Evolutionary conservation across 805 yeast genomes (phyloP).

Genomic region (Tetrapisispora pingtungensis): DNA sequence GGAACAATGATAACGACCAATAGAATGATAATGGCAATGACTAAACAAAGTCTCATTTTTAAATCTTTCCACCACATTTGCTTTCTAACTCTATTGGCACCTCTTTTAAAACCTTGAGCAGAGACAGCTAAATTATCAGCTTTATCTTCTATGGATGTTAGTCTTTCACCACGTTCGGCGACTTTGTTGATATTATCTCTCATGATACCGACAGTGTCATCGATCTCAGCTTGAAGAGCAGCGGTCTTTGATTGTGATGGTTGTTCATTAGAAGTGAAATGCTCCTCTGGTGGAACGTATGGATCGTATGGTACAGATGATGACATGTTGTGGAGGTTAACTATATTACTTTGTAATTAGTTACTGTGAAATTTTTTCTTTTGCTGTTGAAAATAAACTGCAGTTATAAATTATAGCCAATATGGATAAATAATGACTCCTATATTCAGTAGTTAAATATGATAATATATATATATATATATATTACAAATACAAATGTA

Average conservation of each 20-base stretch:
- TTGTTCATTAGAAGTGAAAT: conserved; percentile 17
- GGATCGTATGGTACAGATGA: conserved; percentile 79
- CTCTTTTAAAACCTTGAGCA: conserved; percentile 89
- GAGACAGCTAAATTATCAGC: conserved; percentile 84
- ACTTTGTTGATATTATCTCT: conserved; percentile 92
- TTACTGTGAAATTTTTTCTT: too few relatives aligned
- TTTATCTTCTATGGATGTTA: conserved; percentile 82
- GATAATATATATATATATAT: too few relatives aligned
- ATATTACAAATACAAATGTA: too few relatives aligned
- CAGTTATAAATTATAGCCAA: too few relatives aligned
- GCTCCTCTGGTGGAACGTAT: conserved; percentile 50
- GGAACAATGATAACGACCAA: conserved; percentile 85
- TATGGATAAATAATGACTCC: too few relatives aligned
- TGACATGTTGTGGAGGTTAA: conserved; percentile 34
- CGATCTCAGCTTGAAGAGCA: conserved; percentile 79
- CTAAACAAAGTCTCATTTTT: conserved; percentile 86
- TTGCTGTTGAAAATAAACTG: too few relatives aligned
- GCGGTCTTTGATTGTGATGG: conserved; percentile 47
- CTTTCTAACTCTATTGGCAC: conserved; percentile 92
- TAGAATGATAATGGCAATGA: conserved; percentile 67
- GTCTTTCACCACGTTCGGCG: conserved; percentile 83
- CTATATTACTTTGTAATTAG: too few relatives aligned
- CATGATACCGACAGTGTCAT: conserved; percentile 98
- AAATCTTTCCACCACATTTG: conserved; percentile 99
- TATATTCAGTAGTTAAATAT: too few relatives aligned